Percentiles rank a stretch among this genome's conserved stretches.
Conservation (phyloP, 345 rosid genomes). For the Boechera divaricarpa region DNA sequence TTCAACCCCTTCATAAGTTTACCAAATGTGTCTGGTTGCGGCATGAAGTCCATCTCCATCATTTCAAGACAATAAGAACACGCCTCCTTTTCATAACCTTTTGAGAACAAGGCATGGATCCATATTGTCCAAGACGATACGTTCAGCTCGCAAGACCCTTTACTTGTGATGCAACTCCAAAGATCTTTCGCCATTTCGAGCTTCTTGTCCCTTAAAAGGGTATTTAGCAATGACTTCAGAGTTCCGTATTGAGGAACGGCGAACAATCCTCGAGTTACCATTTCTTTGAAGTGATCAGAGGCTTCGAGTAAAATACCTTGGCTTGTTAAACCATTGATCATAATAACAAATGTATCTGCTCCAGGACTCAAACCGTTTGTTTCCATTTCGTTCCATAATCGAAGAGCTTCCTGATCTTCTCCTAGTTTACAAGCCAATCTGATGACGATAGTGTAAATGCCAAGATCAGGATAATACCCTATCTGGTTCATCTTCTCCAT, state of each 20-base stretch:
- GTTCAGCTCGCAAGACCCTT: constrained; percentile 71
- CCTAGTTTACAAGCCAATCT: constrained; percentile 84
- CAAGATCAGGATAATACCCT: constrained; percentile 65
- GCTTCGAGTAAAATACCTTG: constrained; percentile 72
- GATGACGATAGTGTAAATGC: constrained; percentile 65
- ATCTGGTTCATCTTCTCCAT: constrained; percentile 61
- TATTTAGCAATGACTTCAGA: constrained; percentile 68
- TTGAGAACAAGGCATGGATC: constrained; percentile 88
- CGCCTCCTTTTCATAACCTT: constrained; percentile 84
- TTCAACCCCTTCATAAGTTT: constrained; percentile 83
- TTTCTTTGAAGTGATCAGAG: constrained; percentile 75
- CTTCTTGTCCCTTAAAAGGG: constrained; percentile 69
- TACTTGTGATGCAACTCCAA: constrained; percentile 71
- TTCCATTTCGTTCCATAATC: constrained; percentile 82
- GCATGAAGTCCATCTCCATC: constrained; percentile 90
- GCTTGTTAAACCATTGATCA: constrained; percentile 71
- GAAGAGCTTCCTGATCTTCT: constrained; percentile 62
- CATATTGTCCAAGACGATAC: constrained; percentile 86
- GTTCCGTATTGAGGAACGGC: constrained; percentile 70
- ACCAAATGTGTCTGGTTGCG: constrained; percentile 82
- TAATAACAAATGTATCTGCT: constrained; percentile 70
- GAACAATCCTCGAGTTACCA: constrained; percentile 76
- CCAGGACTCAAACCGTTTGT: constrained; percentile 68
- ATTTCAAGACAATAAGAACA: constrained; percentile 87
- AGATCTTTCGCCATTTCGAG: constrained; percentile 83